phyloP scores from a whole-genome alignment of 306 rosid species.

The Phaseolus lunatus region DNA sequence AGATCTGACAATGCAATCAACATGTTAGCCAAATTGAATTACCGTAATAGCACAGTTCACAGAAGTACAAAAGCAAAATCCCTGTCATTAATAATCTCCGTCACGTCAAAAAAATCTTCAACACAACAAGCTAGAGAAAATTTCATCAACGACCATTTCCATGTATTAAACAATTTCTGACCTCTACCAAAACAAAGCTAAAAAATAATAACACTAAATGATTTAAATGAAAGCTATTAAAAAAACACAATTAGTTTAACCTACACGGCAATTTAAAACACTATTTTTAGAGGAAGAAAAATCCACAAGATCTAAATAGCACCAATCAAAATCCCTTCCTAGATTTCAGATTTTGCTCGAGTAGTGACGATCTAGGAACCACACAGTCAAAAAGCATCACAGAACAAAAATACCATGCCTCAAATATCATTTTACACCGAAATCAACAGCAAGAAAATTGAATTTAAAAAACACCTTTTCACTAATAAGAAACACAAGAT shows the following conservation, averaged over 20 bases:
- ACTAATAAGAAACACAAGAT: not conserved
- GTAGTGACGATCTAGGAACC: not conserved
- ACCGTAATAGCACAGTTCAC: not conserved
- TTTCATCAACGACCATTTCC: not conserved
- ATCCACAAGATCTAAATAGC: conserved; percentile 4
- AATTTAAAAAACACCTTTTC: not conserved
- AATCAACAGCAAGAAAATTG: no score
- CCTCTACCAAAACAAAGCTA: not conserved
- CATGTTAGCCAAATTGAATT: not conserved
- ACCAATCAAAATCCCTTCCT: not conserved
- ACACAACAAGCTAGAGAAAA: not conserved
- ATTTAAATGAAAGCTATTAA: not conserved
- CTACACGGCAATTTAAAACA: not conserved
- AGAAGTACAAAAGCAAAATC: not conserved
- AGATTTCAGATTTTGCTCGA: not conserved
- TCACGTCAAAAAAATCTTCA: not conserved
- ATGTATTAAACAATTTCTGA: not conserved
- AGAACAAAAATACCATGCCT: not conserved
- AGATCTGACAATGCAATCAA: conserved; percentile 42
- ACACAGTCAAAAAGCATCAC: not conserved
- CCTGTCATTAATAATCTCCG: not conserved
- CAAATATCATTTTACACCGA: not conserved
- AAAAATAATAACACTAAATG: not conserved
- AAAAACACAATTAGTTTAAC: not conserved
- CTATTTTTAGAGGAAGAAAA: not conserved